Conservation (phyloP, 495 filamentous ascomycete species). For the Monascus purpureus region DNA sequence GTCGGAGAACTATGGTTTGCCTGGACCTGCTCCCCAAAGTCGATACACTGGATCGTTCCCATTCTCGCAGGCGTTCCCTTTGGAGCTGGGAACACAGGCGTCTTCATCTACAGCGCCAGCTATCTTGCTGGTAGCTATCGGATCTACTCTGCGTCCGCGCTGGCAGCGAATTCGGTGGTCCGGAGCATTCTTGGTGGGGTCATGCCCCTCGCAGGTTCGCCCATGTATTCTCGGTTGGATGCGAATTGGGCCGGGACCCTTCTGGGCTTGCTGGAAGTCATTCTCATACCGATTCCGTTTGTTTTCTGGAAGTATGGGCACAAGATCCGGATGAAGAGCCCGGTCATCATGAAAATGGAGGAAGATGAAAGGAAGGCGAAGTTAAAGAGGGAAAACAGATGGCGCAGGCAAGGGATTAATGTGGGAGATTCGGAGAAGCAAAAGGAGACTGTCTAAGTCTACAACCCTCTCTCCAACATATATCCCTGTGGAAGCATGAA, state of each 20-base stretch:
- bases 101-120: constrained; percentile 69
- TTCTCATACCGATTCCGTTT: constrained; percentile 64
- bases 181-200: constrained; percentile 54
- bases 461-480: constrained; percentile 7
- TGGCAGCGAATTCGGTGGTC: constrained; percentile 64
- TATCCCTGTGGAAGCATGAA: constrained; percentile 8
- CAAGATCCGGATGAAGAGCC: constrained; percentile 49
- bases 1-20: constrained; percentile 65
- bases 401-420: constrained; percentile 2
- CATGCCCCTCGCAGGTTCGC: constrained; percentile 57
- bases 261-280: constrained; percentile 53
- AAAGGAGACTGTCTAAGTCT: constrained; percentile 3
- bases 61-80: constrained; percentile 69
- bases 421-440: too few relatives aligned
- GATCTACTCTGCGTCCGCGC: constrained; percentile 60
- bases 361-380: constrained; percentile 55
- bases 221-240: constrained; percentile 55
- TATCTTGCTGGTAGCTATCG: constrained; percentile 70
- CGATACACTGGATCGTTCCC: constrained; percentile 62
- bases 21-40: constrained; percentile 61
- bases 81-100: constrained; percentile 58
- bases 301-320: constrained; percentile 65
- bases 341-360: constrained; percentile 53
- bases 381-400: constrained; percentile 34
- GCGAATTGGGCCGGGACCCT: constrained; percentile 71